Evolutionary conservation across 169 alveolate genomes (phyloP), one percentile per base, ranked within the genome.

Genomic region (Plasmodium vinckei): DNA sequence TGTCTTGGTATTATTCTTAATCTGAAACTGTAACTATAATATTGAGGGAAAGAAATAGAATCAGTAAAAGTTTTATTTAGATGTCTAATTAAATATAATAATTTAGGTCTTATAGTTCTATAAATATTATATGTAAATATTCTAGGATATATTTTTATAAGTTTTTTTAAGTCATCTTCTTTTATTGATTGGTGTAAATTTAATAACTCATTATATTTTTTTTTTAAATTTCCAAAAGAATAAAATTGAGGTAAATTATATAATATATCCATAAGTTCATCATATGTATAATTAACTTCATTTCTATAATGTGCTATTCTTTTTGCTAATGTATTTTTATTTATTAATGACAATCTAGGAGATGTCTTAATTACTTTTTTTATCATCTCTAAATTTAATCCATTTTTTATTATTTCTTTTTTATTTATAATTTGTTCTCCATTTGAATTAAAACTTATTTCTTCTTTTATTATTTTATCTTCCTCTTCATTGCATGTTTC

Each of bases 1-100:
- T 94, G 96, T 54, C 96, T 51, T 3, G 96, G 96, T 21, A 94
- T 88, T 57, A 94, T 94, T 65, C 96, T 82, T 82, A 92, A 92
- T 21, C 93, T 73, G 57, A 94, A 92, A 33, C 95, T 92, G 67
- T 59, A 94, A 25, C 93, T 77, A 53, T 92, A 92, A 60, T 60
- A 84, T 64, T 89, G 91, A 21, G 96, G 96, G 54, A 86, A 94
- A 27, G 73, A 79, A 6, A 90, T 57, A 9, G 79, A 67, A 25
- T 92, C 94, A n/a, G 60, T 59, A 23, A 94, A 79, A 13, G 47
- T 17, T 65, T 88, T 87, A 19, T 93, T 73, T 87, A 94, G 60
- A 61, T 82, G 87, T 57, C 95, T 89, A 44, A 90, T 88, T 2
- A 92, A 53, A 59, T 94, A 94, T 51, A 86, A 63, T 1, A 92